Evolutionary conservation across 164 flowering plant genomes (phyloP).

Genomic region (Cinnamomum micranthum): DNA sequence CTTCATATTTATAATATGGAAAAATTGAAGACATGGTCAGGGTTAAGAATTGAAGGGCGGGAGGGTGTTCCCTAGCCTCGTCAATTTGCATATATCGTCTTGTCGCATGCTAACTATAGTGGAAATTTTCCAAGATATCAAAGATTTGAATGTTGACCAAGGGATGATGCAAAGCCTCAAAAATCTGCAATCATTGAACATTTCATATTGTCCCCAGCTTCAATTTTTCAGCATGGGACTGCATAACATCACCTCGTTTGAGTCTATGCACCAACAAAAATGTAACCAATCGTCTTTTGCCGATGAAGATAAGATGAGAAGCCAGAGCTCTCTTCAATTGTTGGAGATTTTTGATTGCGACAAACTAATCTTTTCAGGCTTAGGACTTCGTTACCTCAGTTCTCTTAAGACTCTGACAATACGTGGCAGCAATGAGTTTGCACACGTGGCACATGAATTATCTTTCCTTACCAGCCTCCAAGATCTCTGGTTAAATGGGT

Average conservation of each 20-base stretch:
- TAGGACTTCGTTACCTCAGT: conserved; percentile 2
- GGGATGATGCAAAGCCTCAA: neutral
- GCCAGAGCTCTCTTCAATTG: too few relatives aligned
- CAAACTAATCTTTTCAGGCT: conserved; percentile 1
- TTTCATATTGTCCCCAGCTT: too few relatives aligned
- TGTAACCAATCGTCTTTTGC: neutral
- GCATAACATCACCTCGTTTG: neutral
- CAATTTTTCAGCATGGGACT: too few relatives aligned
- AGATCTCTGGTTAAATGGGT: neutral
- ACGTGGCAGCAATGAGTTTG: neutral
- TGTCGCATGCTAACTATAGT: neutral
- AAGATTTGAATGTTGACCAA: neutral
- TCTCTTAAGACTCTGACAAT: conserved; percentile 6
- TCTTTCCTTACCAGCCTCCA: neutral
- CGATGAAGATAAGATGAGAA: neutral
- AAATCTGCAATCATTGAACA: neutral
- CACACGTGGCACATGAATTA: neutral
- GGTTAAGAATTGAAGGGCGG: neutral
- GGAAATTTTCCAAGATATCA: neutral
- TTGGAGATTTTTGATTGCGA: neutral
- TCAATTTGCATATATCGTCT: accelerated
- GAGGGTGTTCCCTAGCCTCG: neutral
- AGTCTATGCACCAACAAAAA: neutral
- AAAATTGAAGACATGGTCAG: conserved; percentile 1
- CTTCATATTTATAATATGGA: conserved; percentile 1